Percentiles rank a stretch among this genome's conserved stretches.
These are phyloP conservation scores for Chaetomium olivaceum DNA, from an alignment of 2,329 filamentous ascomycete species.

Conservation along the genomic window DNA sequence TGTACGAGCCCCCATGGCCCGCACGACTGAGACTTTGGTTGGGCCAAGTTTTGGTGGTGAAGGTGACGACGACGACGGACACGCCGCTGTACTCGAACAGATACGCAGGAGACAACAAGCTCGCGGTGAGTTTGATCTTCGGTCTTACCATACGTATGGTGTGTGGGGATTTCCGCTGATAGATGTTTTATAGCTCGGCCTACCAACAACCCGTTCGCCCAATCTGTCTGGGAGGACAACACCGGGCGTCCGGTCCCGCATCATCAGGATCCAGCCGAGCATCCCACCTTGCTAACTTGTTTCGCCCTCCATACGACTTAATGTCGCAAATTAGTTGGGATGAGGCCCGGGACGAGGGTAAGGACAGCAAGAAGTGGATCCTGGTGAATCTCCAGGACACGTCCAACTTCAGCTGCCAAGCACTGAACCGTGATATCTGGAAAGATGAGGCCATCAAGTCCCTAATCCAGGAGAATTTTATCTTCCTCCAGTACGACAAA, in stretches of 20 bases:
- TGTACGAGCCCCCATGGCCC: constrained; percentile 85
- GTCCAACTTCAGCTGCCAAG: constrained; percentile 90
- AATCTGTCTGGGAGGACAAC: constrained; percentile 43
- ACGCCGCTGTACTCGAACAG: constrained; percentile 63
- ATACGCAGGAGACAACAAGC: constrained; percentile 50
- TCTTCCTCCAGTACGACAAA: constrained; percentile 94
- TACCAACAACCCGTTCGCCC: constrained; percentile 42
- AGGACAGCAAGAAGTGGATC: constrained; percentile 89
- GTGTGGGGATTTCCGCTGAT: constrained; percentile 2
- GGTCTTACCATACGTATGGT: background rate
- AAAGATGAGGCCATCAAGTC: constrained; percentile 78
- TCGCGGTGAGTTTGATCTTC: constrained; percentile 17
- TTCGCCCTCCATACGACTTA: constrained; percentile 86
- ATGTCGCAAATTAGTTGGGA: constrained; percentile 83
- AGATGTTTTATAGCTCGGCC: constrained; percentile 15
- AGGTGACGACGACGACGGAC: constrained; percentile 46
- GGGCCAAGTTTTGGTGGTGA: constrained; percentile 61
- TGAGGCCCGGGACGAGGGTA: constrained; percentile 78
- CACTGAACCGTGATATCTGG: constrained; percentile 93
- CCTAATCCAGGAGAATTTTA: constrained; percentile 86
- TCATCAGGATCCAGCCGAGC: constrained; percentile 68
- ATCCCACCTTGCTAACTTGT: constrained; percentile 83
- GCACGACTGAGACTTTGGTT: constrained; percentile 88
- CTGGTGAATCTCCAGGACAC: constrained; percentile 94
- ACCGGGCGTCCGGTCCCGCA: constrained; percentile 28